Evolutionary conservation across 352 stramenopile species (phyloP).

Genomic region (Elongisporangium prolatum): DNA sequence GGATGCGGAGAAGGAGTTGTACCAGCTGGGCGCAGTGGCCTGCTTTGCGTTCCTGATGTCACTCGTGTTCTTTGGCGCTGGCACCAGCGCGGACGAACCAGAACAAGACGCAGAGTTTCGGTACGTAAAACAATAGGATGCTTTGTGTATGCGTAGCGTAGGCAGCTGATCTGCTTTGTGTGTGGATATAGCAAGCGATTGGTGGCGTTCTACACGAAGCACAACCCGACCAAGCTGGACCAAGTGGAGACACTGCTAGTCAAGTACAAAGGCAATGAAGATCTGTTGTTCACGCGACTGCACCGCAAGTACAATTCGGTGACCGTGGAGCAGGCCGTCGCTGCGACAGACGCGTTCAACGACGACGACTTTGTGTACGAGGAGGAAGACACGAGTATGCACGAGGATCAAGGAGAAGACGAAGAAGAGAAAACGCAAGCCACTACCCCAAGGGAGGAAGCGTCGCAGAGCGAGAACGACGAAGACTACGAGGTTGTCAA

Average conservation of each 20-base stretch:
- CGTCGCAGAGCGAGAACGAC: constrained; percentile 20
- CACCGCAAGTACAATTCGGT: constrained; percentile 79
- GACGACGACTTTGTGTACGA: constrained; percentile 47
- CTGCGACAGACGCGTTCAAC: constrained; percentile 44
- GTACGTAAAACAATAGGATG: not conserved
- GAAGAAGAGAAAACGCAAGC: constrained; percentile 23
- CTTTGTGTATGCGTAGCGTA: constrained; percentile 6
- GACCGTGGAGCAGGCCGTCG: constrained; percentile 23
- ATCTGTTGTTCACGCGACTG: constrained; percentile 68
- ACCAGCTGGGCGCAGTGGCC: constrained; percentile 27
- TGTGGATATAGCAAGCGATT: constrained; percentile 31
- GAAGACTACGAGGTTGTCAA: constrained; percentile 39
- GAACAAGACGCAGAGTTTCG: not conserved
- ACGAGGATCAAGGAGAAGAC: constrained; percentile 34
- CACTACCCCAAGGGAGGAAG: constrained; percentile 13
- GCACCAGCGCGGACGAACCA: constrained; percentile 23
- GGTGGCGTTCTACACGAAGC: constrained; percentile 62
- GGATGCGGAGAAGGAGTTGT: constrained; percentile 39
- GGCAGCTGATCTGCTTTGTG: not conserved
- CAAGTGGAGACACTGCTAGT: constrained; percentile 58
- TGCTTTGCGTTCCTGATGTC: constrained; percentile 43
- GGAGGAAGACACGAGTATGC: too few relatives aligned
- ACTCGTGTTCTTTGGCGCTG: constrained; percentile 42
- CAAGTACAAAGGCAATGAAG: constrained; percentile 77
- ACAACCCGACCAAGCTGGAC: constrained; percentile 66